Percentiles rank a stretch among this genome's conserved stretches.
Evolutionary conservation across 352 stramenopile genomes (phyloP).

Genomic region (Albugo laibachii): DNA sequence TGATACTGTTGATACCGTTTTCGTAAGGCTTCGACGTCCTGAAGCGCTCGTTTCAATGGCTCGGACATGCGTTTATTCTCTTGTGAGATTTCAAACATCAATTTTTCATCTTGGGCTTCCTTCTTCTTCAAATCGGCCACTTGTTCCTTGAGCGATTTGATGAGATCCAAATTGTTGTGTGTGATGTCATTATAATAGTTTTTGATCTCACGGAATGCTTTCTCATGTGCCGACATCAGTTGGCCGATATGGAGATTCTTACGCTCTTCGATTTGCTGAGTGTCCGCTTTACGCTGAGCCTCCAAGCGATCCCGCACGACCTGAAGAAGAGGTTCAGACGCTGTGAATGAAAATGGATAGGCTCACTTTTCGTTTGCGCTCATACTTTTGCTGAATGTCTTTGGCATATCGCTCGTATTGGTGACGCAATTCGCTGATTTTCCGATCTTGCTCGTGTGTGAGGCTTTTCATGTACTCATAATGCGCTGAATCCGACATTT

Average conservation of each 20-base stretch:
- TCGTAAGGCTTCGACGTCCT: conserved; percentile 49
- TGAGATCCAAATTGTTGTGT: conserved; percentile 93
- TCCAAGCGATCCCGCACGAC: conserved; percentile 72
- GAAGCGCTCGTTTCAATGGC: conserved; percentile 79
- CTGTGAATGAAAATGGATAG: not conserved
- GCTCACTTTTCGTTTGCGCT: conserved; percentile 47
- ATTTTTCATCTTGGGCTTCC: conserved; percentile 85
- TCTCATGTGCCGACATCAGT: conserved; percentile 86
- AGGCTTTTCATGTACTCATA: conserved; percentile 85
- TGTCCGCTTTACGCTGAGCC: conserved; percentile 60
- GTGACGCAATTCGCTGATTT: conserved; percentile 79
- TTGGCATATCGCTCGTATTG: conserved; percentile 84
- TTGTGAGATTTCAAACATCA: conserved; percentile 87
- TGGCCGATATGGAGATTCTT: conserved; percentile 86
- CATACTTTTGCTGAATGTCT: conserved; percentile 80
- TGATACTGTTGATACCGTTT: conserved; percentile 52
- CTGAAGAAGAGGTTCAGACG: conserved; percentile 17
- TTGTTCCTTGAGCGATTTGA: conserved; percentile 91
- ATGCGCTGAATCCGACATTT: conserved; percentile 83
- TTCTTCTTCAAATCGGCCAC: conserved; percentile 88
- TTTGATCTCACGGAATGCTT: conserved; percentile 91
- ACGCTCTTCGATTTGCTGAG: conserved; percentile 75
- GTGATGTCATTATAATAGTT: conserved; percentile 96
- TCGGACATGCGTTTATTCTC: conserved; percentile 92
- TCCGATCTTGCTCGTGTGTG: conserved; percentile 84